Base-by-base conservation (phyloP, 2,329 filamentous ascomycete species). In the Rutstroemia sp. region DNA sequence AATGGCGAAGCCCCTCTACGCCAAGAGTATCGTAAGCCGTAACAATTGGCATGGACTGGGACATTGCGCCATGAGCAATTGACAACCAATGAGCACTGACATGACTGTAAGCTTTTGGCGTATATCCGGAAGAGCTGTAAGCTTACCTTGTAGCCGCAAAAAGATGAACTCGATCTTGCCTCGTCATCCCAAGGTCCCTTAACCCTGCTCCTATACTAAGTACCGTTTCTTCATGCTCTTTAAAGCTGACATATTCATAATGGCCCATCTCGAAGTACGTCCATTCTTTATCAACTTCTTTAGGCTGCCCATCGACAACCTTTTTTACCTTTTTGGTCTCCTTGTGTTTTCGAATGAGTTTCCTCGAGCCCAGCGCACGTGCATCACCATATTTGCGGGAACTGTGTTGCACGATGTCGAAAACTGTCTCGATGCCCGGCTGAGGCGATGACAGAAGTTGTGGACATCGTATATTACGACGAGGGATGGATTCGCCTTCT, bases 11-110 rank as follows among this genome's bases (percentile, higher is more conserved):
- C 48, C 91, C 92, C 60, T 86, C 83, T 66, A 89, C 82, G 54
- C 92, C 92, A 46, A 96, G 85, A 30, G 91, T 95, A 72, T 96
- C 92, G 73, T 96, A 96, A 51, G 92, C 91, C 47, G 92, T 97
- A 51, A 96, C 92, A 63, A 96, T 92, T 58, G 89, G 84, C 70
- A 96, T 83, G 46, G 89, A 92, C 73, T 97, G 92, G 16, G 91
- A 92, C 19, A 84, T 73, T 56, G 82, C 87, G 76, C 79, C 83
- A 70, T 95, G 89, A 48, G 92, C 88, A 66, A 88, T 83, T 54
- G 86, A 83, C 61, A 96, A 79, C 92, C 92, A 97, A 73, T 80
- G 72, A 46, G 73, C 69, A 66, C 78, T 80, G 23, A 36, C 16
- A 8, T 38, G 2, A 10, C 5, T 0, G 8, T 39, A 40, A 52